Evolutionary conservation across 495 filamentous ascomycete species (phyloP).

Genomic region (Penicillium desertorum): DNA sequence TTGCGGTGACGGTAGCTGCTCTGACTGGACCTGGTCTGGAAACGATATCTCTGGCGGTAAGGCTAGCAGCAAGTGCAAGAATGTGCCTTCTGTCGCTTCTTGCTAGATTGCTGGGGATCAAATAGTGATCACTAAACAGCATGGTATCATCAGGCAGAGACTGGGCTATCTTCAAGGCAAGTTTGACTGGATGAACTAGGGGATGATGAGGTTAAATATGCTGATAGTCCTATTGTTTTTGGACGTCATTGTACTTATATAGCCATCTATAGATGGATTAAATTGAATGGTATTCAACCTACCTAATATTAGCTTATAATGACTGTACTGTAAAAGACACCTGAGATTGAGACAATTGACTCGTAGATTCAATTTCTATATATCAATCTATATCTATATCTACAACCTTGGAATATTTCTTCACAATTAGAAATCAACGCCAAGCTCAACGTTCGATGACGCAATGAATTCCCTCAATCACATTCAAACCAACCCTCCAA

Average conservation of each 20-base stretch:
- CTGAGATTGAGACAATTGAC: background rate
- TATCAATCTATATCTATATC: too few relatives aligned
- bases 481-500: background rate
- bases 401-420: background rate
- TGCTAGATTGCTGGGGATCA: slow-evolving; percentile 32
- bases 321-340: background rate
- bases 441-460: background rate
- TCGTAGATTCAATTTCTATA: background rate
- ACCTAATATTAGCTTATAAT: background rate
- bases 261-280: background rate
- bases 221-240: background rate
- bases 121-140: background rate
- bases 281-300: background rate
- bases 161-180: background rate
- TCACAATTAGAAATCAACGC: slow-evolving; percentile 1
- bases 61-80: slow-evolving; percentile 41
- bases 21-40: slow-evolving; percentile 51
- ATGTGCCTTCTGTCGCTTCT: slow-evolving; percentile 41
- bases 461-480: background rate
- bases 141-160: background rate
- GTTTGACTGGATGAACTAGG: background rate
- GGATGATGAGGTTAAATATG: background rate
- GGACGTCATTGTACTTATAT: background rate
- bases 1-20: slow-evolving; percentile 48
- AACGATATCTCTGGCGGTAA: slow-evolving; percentile 50